Percentiles rank a stretch among this genome's conserved stretches.
Conservation (phyloP, 2,329 filamentous ascomycete genomes). For the Nigrospora sphaerica region DNA sequence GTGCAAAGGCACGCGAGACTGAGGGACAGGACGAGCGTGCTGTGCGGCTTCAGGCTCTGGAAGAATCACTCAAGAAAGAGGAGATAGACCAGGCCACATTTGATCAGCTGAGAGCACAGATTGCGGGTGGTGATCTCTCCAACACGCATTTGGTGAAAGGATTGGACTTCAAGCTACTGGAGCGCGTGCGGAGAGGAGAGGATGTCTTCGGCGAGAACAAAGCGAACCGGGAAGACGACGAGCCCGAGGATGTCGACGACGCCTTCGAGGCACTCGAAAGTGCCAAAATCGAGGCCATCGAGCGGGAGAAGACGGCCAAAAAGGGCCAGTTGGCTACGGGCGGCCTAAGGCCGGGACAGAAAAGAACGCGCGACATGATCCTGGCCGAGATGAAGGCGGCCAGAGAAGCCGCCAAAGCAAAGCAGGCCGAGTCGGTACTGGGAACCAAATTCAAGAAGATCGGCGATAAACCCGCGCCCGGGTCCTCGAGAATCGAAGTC, state of each 20-base stretch:
- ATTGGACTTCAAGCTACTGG: constrained; percentile 74
- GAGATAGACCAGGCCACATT: constrained; percentile 79
- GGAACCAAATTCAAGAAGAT: constrained; percentile 60
- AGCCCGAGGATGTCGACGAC: constrained; percentile 52
- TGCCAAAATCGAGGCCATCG: constrained; percentile 44
- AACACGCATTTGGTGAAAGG: constrained; percentile 90
- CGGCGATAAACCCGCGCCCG: constrained; percentile 40
- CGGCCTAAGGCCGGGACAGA: constrained; percentile 46
- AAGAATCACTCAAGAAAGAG: constrained; percentile 74
- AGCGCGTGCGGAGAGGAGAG: constrained; percentile 62
- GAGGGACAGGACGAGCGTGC: constrained; percentile 48
- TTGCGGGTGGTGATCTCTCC: constrained; percentile 72
- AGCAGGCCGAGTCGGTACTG: constrained; percentile 38
- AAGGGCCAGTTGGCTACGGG: constrained; percentile 54
- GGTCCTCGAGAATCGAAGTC: constrained; percentile 48
- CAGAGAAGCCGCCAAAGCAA: constrained; percentile 50
- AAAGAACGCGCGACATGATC: constrained; percentile 59
- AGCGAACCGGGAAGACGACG: constrained; percentile 19
- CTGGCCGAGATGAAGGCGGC: constrained; percentile 60
- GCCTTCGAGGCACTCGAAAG: constrained; percentile 55
- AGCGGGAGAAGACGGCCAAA: constrained; percentile 47
- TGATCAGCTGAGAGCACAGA: constrained; percentile 65
- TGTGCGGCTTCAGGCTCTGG: constrained; percentile 67
- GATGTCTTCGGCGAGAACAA: constrained; percentile 46
- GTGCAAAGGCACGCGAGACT: constrained; percentile 58